Conservation (phyloP, 2,329 filamentous ascomycete genomes). For the Penicillium rolfsii region DNA sequence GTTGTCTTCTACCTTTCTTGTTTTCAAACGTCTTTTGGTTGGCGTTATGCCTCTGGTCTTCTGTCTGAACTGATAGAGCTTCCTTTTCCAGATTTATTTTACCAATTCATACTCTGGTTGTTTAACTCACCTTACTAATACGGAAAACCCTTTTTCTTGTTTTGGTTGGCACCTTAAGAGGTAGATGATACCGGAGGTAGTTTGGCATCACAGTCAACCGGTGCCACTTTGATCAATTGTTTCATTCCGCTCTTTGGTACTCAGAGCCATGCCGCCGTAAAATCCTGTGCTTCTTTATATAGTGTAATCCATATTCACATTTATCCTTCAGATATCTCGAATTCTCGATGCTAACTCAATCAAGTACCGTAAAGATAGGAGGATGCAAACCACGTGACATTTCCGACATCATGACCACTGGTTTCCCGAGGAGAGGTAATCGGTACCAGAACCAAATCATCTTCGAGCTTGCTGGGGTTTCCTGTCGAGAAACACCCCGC, state of each 20-base stretch:
- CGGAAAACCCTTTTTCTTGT: not conserved
- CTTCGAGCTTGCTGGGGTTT: slow-evolving; percentile 25
- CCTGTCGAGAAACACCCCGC: slow-evolving; percentile 18
- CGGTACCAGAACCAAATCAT: slow-evolving; percentile 19
- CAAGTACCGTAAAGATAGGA: not conserved
- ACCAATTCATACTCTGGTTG: slow-evolving; percentile 3
- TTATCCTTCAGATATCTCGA: not conserved
- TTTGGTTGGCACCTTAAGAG: slow-evolving; percentile 10
- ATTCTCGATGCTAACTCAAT: not conserved
- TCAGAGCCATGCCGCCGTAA: not conserved
- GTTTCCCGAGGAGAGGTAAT: slow-evolving; percentile 31
- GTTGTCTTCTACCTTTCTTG: slow-evolving; percentile 8
- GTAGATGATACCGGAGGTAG: slow-evolving; percentile 13
- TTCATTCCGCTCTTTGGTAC: not conserved
- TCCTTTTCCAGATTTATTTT: slow-evolving; percentile 8
- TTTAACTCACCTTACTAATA: not conserved
- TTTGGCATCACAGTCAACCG: not conserved
- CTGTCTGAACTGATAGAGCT: slow-evolving; percentile 6
- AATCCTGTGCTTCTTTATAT: not conserved
- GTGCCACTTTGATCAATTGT: not conserved
- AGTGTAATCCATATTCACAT: no score
- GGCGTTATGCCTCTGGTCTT: not conserved
- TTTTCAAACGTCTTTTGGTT: slow-evolving; percentile 15
- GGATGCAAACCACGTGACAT: slow-evolving; percentile 26
- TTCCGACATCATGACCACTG: slow-evolving; percentile 15